Base-by-base conservation (phyloP, 495 filamentous ascomycete genomes). In the Xylaria nigripes region DNA sequence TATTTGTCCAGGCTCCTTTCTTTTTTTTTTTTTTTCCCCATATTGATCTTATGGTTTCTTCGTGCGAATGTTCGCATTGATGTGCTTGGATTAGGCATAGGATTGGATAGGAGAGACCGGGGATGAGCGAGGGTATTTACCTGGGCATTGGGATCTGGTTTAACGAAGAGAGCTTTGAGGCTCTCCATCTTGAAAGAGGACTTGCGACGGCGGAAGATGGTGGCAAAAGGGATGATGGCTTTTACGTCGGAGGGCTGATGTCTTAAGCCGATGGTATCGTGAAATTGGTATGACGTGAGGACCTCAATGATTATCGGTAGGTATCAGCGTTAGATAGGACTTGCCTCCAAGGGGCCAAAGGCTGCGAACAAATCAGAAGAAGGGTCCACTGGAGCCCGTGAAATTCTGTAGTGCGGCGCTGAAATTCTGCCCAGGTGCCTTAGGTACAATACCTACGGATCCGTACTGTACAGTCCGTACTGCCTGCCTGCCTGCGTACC, bases 141-240 rank as follows among this genome's bases (percentile, higher is more conserved):
- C 77, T 98, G 93, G 30, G 81, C 85, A 68, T 92, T 83, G 42
- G 93, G 94, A 70, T 93, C 89, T 21, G 94, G 93, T 68, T 88
- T 91, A 71, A 82, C 92, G 74, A 97, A 93, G 63, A 95, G 82
- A 36, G 84, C 76, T 67, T 84, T 89, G 68, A 97, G 70, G 24
- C 88, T 76, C 72, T 97, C 87, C 93, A 98, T 98, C 61, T 59
- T 71, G 58, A 59, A 21, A 45, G 27, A 38, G 34, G 41, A 36
- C 32, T 5, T 2, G 32, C 32, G 44, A 6, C 34, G 25, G 44
- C 44, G 36, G 32, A 18, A 4, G 25, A 19, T 13, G 23, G 24
- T 18, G 5, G 21, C 7, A 16, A 16, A 6, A 22, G n/a, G 15
- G 15, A n/a, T 15, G 45, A 22, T 8, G 23, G 40, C 18, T 32